Conservation (phyloP, 208 protist genomes). For the Acanthamoeba culbertsoni region DNA sequence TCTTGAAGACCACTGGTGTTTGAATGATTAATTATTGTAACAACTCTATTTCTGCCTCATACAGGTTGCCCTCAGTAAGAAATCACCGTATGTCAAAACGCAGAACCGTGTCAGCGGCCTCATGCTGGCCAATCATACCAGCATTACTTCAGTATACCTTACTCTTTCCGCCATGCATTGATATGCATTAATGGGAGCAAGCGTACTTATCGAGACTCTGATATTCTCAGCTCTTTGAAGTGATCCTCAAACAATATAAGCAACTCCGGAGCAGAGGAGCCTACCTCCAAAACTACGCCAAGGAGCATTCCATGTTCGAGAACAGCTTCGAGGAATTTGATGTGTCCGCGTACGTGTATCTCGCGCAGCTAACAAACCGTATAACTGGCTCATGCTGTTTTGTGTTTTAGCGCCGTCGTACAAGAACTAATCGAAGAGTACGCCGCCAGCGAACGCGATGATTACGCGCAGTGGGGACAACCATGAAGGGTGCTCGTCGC, state of each 20-base stretch:
- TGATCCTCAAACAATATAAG: conserved; percentile 34
- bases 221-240: neutral
- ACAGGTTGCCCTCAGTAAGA: conserved; percentile 90
- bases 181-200: neutral
- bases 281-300: conserved; percentile 23
- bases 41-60: conserved; percentile 83
- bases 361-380: conserved; percentile 63
- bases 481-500: neutral
- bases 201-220: neutral
- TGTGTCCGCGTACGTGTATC: conserved; percentile 83
- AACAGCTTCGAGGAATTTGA: conserved; percentile 54
- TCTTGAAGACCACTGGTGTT: neutral
- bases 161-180: neutral
- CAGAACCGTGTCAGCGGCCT: conserved; percentile 97
- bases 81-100: conserved; percentile 96
- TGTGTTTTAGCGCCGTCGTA: conserved; percentile 82
- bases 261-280: neutral
- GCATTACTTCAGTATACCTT: conserved; percentile 86
- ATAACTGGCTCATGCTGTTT: neutral
- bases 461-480: conserved; percentile 90
- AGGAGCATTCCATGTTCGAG: conserved; percentile 46
- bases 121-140: conserved; percentile 99
- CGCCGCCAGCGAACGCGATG: conserved; percentile 92
- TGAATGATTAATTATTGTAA: neutral
- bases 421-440: conserved; percentile 96